Evolutionary conservation across 1,284 basidiomycete genomes (phyloP).

Genomic region (Malassezia sympodialis): DNA sequence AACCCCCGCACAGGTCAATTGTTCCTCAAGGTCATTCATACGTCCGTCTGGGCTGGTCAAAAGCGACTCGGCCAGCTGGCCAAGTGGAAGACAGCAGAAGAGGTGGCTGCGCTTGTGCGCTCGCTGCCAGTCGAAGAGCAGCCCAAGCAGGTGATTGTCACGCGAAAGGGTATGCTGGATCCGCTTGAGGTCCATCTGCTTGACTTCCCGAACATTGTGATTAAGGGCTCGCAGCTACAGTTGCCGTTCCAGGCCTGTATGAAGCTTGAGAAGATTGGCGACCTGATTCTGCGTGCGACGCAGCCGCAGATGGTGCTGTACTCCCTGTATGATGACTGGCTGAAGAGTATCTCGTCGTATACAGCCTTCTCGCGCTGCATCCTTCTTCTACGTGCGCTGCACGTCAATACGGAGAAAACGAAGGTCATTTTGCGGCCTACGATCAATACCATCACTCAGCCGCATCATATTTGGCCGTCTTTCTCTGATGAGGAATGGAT

Average conservation of each 20-base stretch:
- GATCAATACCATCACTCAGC: conserved; percentile 72
- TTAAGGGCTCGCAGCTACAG: conserved; percentile 96
- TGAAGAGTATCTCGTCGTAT: conserved; percentile 96
- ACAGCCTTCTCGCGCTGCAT: conserved; percentile 98
- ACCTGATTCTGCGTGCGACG: conserved; percentile 87
- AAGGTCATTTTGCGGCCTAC: conserved; percentile 57
- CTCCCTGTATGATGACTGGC: conserved; percentile 97
- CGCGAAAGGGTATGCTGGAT: conserved; percentile 93
- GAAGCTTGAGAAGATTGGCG: conserved; percentile 99
- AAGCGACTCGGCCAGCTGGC: conserved; percentile 98
- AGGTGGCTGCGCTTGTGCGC: conserved; percentile 93
- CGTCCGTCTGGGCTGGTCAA: conserved; percentile 98
- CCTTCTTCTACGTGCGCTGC: conserved; percentile 83
- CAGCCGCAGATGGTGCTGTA: conserved; percentile 99
- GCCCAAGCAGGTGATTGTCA: conserved; percentile 98
- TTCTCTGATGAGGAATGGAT: conserved; percentile 96
- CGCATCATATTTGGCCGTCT: conserved; percentile 94
- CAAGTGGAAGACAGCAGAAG: conserved; percentile 99
- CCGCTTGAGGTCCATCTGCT: conserved; percentile 85
- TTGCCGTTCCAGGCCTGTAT: conserved; percentile 98
- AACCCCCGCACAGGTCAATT: conserved; percentile 96
- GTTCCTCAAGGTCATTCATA: conserved; percentile 98
- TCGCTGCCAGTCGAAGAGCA: conserved; percentile 98
- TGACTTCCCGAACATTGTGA: conserved; percentile 99
- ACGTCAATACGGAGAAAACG: conserved; percentile 99